Evolutionary conservation across 805 yeast genomes (phyloP), one percentile per base, ranked within the genome.

Genomic region (Kodamaea laetipori): DNA sequence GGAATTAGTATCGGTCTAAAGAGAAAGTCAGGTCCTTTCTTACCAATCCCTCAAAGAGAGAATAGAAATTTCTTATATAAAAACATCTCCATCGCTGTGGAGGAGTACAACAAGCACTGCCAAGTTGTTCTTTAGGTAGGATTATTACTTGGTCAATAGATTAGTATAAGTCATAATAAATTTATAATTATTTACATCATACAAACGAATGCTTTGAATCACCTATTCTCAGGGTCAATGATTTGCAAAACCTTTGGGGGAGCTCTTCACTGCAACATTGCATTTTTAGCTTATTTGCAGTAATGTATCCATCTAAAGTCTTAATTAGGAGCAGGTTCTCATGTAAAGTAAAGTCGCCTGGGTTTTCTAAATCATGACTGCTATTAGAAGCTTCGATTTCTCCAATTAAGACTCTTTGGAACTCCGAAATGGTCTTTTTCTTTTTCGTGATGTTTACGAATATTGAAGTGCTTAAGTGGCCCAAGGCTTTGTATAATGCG

Each of bases 41-140:
- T 92, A 37, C 96, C 97, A 1, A 73, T 92, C 32, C 81, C 86
- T 0, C 94, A 87, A 42, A 68, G 71, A 15, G 65, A 74, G 7
- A 81, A 83, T 46, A 73, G 90, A 49, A 71, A 71, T 46, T 82
- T 78, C 57, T 64, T 92, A 43, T 90, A 89, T 70, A 76, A 71
- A 49, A 78, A 77, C 56, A 86, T 94, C 53, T 84, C 82, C 3
- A 66, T 84, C 47, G 97, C 97, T 1, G 98, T 89, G 12, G 77
- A 74, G 16, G 87, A 84, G 55, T 90, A 74, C 66, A 92, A 90
- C 57, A 81, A 82, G 63, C 76, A 70, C 42, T 81, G 86, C 52
- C 84, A 80, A 55, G 82, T 81, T 11, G 53, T 56, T 6, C 50
- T 63, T 21, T 64, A 38, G 47, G 19, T 33, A 13, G 8, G n/a